A percentile compares a stretch with the other conserved stretches of the same genome.
These are phyloP conservation scores for Dichomitus squalens DNA, from an alignment of 1,284 basidiomycete species.

Conservation along the genomic window DNA sequence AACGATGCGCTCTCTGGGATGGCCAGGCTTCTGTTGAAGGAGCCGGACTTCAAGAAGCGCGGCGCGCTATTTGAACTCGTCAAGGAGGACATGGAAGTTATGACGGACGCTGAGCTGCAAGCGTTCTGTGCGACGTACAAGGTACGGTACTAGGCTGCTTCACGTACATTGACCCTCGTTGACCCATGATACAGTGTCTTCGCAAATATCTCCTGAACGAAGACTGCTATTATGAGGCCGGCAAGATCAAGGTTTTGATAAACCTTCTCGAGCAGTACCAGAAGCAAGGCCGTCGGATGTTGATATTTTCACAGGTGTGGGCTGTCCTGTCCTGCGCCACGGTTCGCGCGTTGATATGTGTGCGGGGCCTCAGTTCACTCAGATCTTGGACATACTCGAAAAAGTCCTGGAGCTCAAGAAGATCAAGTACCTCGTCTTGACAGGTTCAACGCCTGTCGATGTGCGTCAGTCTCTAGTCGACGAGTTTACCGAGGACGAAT, in stretches of 20 bases:
- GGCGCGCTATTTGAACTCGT: conserved; percentile 81
- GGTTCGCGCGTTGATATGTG: neutral
- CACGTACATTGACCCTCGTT: neutral
- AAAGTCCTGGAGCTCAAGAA: conserved; percentile 78
- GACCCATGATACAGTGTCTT: conserved; percentile 59
- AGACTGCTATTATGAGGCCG: conserved; percentile 84
- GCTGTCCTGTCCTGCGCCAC: neutral
- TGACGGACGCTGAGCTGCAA: conserved; percentile 95
- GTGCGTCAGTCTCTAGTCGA: conserved; percentile 94
- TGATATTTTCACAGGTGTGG: conserved; percentile 91
- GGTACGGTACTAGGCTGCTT: conserved; percentile 42
- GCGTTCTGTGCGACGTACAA: conserved; percentile 81
- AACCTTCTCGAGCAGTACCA: conserved; percentile 74
- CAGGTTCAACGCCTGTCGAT: conserved; percentile 93
- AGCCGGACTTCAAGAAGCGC: conserved; percentile 84
- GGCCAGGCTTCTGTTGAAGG: conserved; percentile 85
- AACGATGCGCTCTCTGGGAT: conserved; percentile 77
- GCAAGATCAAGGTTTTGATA: conserved; percentile 83
- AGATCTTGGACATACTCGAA: conserved; percentile 92
- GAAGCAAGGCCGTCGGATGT: conserved; percentile 76
- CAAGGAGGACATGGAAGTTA: conserved; percentile 91
- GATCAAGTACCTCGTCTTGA: conserved; percentile 87
- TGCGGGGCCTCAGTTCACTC: conserved; percentile 72
- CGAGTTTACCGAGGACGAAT: conserved; percentile 92
- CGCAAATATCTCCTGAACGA: conserved; percentile 77